Evolutionary conservation across 805 yeast species (phyloP).

Genomic region (Candida parachauliodes): DNA sequence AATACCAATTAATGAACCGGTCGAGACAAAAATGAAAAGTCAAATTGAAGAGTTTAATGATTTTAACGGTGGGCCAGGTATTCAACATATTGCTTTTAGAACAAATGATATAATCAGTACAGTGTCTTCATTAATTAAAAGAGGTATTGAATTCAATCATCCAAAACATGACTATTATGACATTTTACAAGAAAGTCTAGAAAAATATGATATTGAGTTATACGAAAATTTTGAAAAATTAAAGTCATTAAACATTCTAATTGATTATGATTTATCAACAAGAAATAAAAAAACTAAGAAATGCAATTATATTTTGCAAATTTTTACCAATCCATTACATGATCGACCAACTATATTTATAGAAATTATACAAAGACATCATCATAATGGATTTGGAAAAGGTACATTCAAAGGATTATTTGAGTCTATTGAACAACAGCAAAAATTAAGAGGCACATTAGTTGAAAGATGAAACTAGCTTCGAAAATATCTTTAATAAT

Average conservation of each 20-base stretch:
- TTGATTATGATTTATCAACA: constrained; percentile 67
- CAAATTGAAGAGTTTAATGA: constrained; percentile 82
- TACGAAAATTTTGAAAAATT: constrained; percentile 51
- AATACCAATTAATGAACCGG: constrained; percentile 87
- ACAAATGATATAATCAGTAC: constrained; percentile 60
- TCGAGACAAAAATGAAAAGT: constrained; percentile 57
- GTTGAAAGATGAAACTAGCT: constrained; percentile 7
- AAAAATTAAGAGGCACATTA: constrained; percentile 64
- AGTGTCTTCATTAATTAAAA: constrained; percentile 47
- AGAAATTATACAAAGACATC: constrained; percentile 75
- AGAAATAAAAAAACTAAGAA: constrained; percentile 17
- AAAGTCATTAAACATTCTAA: constrained; percentile 53
- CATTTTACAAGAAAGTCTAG: constrained; percentile 44
- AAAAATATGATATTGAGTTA: constrained; percentile 40
- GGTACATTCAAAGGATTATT: constrained; percentile 83
- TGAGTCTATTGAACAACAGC: constrained; percentile 79
- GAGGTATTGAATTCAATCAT: constrained; percentile 69
- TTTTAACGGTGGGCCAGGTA: constrained; percentile 75
- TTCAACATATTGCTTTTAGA: constrained; percentile 75
- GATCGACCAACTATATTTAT: constrained; percentile 81
- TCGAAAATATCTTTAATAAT: constrained; percentile 1
- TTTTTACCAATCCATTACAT: constrained; percentile 71
- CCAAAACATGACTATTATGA: constrained; percentile 59
- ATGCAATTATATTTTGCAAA: constrained; percentile 71
- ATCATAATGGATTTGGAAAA: constrained; percentile 84